Base-by-base conservation (phyloP, 225 moss, liverwort and hornwort species). In the Bryum argenteum region DNA sequence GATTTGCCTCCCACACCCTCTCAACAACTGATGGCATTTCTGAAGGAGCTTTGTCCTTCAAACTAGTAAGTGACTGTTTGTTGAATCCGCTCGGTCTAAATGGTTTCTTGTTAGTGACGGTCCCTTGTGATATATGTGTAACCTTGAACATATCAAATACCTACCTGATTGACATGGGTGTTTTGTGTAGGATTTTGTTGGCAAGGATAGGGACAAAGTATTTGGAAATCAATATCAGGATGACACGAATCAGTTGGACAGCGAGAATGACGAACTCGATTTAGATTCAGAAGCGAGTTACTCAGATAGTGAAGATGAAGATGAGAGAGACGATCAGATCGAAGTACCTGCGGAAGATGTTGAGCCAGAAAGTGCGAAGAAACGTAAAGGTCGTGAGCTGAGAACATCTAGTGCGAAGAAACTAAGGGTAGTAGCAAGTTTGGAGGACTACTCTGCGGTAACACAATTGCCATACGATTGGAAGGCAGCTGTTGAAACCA, bases 211-310 rank as follows among this genome's bases (percentile, higher is more conserved):
- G 33, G 71, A 70, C 28, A 61, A 63, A 50, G 61, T 61, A 63
- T 2, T 11, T 0, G 64, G 51, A 37, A 67, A 39, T 33, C 19
- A 54, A 60, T 81, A 61, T 59, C 41, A 40, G 42, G 71, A 78
- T 39, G 72, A 64, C 61, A 42, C 65, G 6, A 43, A 70, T 51
- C 74, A 74, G 47, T 64, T 43, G 65, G 79, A 82, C 52, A 79
- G 82, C 66, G 88, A 80, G 70, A 78, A 79, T 9, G 82, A 80
- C 33, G 78, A 78, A 26, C 67, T 64, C 24, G 67, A 72, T 60
- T 72, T 77, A 41, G 84, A 83, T 69, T 77, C 67, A 37, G 87
- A 92, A 75, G 75, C 21, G 23, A 79, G 80, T 79, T 78, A 67
- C 57, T 76, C 72, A 54, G 75, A 61, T 24, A 75, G 63, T 69